These are phyloP conservation scores for Podosphaera leucotricha DNA, from an alignment of 2,329 filamentous ascomycete species.

Conservation along the genomic window DNA sequence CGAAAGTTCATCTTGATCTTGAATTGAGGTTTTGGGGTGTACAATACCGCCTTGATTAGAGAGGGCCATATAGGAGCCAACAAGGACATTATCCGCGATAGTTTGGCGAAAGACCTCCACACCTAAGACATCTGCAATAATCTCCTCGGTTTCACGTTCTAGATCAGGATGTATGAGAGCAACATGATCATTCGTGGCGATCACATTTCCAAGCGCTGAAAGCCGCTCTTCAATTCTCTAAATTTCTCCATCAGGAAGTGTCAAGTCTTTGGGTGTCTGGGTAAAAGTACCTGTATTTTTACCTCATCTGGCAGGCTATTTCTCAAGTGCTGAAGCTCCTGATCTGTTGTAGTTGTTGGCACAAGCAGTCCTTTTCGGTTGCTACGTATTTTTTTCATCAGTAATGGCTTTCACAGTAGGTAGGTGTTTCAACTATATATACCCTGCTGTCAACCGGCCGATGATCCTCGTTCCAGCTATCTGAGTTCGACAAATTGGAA, in stretches of 20 bases:
- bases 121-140: slow-evolving; percentile 80
- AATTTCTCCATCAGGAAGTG: neutral
- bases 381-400: slow-evolving; percentile 20
- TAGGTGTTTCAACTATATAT: slow-evolving; percentile 20
- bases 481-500: slow-evolving; percentile 88
- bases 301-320: slow-evolving; percentile 82
- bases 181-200: slow-evolving; percentile 90
- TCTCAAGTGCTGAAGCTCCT: slow-evolving; percentile 90
- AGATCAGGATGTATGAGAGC: slow-evolving; percentile 89
- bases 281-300: slow-evolving; percentile 38
- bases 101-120: slow-evolving; percentile 87
- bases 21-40: slow-evolving; percentile 87
- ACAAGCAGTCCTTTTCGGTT: slow-evolving; percentile 95
- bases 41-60: slow-evolving; percentile 93
- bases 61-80: slow-evolving; percentile 87
- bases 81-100: slow-evolving; percentile 88
- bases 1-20: slow-evolving; percentile 93
- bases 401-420: slow-evolving; percentile 1
- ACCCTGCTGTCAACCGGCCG: slow-evolving; percentile 82
- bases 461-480: slow-evolving; percentile 94
- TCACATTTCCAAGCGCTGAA: slow-evolving; percentile 88
- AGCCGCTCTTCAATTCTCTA: slow-evolving; percentile 90
- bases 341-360: slow-evolving; percentile 86
- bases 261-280: neutral
- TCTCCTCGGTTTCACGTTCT: slow-evolving; percentile 95